A percentile compares a stretch with the other conserved stretches of the same genome.
Evolutionary conservation across 768 basidiomycete species (phyloP).

Genomic region (Amanita rubescens): DNA sequence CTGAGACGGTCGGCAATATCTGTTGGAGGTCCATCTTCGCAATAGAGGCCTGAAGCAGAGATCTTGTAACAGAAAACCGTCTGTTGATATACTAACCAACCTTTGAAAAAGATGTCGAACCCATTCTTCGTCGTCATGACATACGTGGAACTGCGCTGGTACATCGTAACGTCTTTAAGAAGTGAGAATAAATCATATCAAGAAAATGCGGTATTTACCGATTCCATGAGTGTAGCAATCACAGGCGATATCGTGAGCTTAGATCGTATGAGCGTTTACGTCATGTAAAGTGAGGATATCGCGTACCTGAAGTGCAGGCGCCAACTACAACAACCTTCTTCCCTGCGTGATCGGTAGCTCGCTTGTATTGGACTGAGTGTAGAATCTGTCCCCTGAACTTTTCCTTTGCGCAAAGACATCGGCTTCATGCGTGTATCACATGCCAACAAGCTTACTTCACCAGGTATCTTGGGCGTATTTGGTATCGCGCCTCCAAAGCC

Average conservation of each 20-base stretch:
- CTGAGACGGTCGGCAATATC: constrained; percentile 44
- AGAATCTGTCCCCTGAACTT: constrained; percentile 42
- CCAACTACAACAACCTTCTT: constrained; percentile 28
- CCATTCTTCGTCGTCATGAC: constrained; percentile 15
- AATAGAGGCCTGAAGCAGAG: constrained; percentile 25
- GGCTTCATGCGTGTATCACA: too few species aligned
- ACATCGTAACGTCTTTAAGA: constrained; percentile 1
- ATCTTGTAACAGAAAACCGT: neutral
- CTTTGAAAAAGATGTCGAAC: constrained; percentile 17
- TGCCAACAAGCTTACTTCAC: constrained; percentile 33
- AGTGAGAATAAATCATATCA: neutral
- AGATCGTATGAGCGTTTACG: too few species aligned
- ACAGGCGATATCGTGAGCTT: constrained; percentile 34
- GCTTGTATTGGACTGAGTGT: constrained; percentile 38
- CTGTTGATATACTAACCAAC: too few species aligned
- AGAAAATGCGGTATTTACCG: too few species aligned
- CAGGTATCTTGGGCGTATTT: constrained; percentile 37
- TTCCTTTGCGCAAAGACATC: constrained; percentile 19
- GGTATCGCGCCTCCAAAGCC: constrained; percentile 40
- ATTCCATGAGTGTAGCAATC: constrained; percentile 21
- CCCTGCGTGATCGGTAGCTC: constrained; percentile 14
- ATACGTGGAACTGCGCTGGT: constrained; percentile 1
- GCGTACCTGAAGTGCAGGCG: constrained; percentile 47
- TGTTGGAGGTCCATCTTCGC: constrained; percentile 37
- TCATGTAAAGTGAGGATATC: too few species aligned